Base-by-base conservation (phyloP, 257 asterid genomes). In the Perilla frutescens region DNA sequence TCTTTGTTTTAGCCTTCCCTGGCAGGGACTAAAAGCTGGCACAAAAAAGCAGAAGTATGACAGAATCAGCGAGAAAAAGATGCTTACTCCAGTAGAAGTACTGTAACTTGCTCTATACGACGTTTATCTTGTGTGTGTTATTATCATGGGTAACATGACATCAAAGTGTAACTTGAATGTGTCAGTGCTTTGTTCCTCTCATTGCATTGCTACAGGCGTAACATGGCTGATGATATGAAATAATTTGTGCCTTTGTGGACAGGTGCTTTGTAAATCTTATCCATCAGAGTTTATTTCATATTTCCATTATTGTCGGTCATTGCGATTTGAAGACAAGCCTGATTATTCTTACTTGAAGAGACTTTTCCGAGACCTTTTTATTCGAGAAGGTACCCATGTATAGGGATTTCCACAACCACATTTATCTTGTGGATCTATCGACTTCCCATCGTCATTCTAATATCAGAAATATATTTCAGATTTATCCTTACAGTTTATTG, bases 11-110 rank as follows among this genome's bases (percentile, higher is more conserved):
- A 91, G 98, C 81, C 97, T 94, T 76, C 98, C 97, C 40, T 93
- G 98, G 98, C 97, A 90, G 68, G 98, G 97, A 50, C 75, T 91
- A 79, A 94, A 88, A 86, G 98, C 97, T 74, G 98, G 96, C 72
- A 90, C 97, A 29, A 94, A 94, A 81, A 94, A 94, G 84, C 98
- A 94, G 88, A 94, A 94, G 70, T 94, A 94, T 73, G 98, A 94
- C 83, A 88, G 82, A 80, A 94, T 94, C 82, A 91, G 98, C 66
- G 98, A 94, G 87, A 91, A 91, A 87, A 94, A 94, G 88, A 94
- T 94, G 98, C 88, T 85, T 81, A 91, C 98, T 7, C 93, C 97
- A 34, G 81, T 94, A 66, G 98, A 94, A 84, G 98, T 93, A 87
- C 65, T 70, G 49, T 69, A 37, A 58, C 74, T 74, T 68, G 12